Conservation (phyloP, 768 basidiomycete genomes). For the Sarcomyxa edulis region DNA sequence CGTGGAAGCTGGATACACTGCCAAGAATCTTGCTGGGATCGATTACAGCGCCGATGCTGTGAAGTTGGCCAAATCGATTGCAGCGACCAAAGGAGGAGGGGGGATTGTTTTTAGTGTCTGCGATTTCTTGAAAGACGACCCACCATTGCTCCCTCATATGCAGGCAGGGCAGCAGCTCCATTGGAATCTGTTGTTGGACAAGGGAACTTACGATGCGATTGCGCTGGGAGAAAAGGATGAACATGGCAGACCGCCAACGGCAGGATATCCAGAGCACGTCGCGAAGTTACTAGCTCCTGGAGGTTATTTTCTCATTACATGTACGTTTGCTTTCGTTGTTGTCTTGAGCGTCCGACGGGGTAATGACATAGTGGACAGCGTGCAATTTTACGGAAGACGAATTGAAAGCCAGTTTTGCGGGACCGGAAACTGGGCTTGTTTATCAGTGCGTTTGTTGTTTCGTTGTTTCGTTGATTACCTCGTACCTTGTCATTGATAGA, state of each 20-base stretch:
- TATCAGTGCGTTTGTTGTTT: conserved; percentile 52
- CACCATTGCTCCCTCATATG: conserved; percentile 25
- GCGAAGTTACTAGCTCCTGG: conserved; percentile 54
- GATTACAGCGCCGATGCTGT: conserved; percentile 78
- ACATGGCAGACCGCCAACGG: conserved; percentile 44
- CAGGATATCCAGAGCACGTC: conserved; percentile 57
- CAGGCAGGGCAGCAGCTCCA: conserved; percentile 15
- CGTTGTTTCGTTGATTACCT: too few species aligned
- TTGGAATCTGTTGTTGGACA: conserved; percentile 81
- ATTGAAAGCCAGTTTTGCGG: conserved; percentile 47
- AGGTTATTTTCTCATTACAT: conserved; percentile 75
- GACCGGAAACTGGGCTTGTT: conserved; percentile 38
- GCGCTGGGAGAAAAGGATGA: conserved; percentile 61
- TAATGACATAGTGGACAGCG: conserved; percentile 30
- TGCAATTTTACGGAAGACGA: conserved; percentile 87
- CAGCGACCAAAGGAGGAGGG: conserved; percentile 32
- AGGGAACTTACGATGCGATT: conserved; percentile 88
- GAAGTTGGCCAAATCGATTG: conserved; percentile 54
- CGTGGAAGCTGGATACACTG: conserved; percentile 57
- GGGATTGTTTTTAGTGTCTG: conserved; percentile 52
- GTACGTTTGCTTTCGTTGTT: conserved; percentile 34
- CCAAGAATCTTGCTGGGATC: conserved; percentile 51
- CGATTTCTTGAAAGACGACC: conserved; percentile 61
- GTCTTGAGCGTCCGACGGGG: background rate
- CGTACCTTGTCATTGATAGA: background rate